Percentiles rank a stretch among this genome's conserved stretches.
These are phyloP conservation scores for Orbilia javanica DNA, from an alignment of 2,329 filamentous ascomycete species.

Conservation along the genomic window DNA sequence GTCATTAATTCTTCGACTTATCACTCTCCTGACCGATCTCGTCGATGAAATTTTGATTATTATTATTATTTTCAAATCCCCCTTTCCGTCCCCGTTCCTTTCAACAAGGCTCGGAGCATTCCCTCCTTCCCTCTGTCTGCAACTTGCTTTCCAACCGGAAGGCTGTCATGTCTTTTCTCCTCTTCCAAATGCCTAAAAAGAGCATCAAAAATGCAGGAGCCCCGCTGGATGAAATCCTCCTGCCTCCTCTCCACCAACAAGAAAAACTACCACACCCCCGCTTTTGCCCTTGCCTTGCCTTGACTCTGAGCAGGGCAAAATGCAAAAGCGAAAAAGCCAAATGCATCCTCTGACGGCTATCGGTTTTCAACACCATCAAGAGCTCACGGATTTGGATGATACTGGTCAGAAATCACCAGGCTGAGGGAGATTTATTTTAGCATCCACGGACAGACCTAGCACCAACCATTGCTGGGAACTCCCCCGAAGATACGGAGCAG, in stretches of 20 bases:
- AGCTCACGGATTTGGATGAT: conserved; percentile 51
- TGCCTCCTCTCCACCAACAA: not conserved
- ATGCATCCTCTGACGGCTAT: conserved; percentile 46
- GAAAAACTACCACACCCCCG: conserved; percentile 22
- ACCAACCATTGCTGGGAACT: conserved; percentile 17
- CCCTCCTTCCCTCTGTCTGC: conserved; percentile 20
- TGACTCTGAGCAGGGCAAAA: conserved; percentile 29
- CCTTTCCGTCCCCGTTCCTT: conserved; percentile 26
- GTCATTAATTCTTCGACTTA: conserved; percentile 33
- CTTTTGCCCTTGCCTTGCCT: conserved; percentile 46
- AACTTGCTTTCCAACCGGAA: conserved; percentile 47
- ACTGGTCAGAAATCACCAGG: conserved; percentile 47
- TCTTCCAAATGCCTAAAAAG: conserved; percentile 54
- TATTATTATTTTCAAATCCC: conserved; percentile 4
- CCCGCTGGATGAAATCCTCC: conserved; percentile 34
- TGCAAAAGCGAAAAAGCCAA: conserved; percentile 33
- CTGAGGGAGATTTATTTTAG: conserved; percentile 56
- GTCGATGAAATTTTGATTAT: conserved; percentile 7
- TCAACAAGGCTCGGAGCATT: conserved; percentile 35
- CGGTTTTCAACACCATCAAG: conserved; percentile 43
- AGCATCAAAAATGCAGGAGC: conserved; percentile 57
- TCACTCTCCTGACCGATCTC: conserved; percentile 16
- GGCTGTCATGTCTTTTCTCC: conserved; percentile 30
- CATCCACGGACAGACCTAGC: conserved; percentile 25
- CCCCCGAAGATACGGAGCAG: conserved; percentile 24